A percentile compares a stretch with the other conserved stretches of the same genome.
Evolutionary conservation across 2,329 filamentous ascomycete genomes (phyloP).

Genomic region (Aspergillus japonicus): DNA sequence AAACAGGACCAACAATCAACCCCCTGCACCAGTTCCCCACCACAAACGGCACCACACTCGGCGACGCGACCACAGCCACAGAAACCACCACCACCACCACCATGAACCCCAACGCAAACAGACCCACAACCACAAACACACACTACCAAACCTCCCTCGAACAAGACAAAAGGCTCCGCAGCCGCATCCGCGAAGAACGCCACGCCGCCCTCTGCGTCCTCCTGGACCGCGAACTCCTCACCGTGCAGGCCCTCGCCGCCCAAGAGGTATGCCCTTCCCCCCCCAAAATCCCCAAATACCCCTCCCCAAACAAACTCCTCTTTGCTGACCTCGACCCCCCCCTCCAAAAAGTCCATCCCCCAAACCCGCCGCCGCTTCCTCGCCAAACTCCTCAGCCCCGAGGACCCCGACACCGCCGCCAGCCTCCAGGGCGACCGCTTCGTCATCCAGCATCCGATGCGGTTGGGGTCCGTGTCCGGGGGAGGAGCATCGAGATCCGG

Average conservation of each 20-base stretch:
- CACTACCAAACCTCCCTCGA: slow-evolving; percentile 18
- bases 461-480: neutral
- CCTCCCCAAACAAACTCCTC: no score
- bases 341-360: slow-evolving; percentile 35
- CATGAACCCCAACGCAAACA: no score
- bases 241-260: slow-evolving; percentile 40
- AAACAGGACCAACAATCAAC: no score
- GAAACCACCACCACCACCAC: no score
- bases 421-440: slow-evolving; percentile 31
- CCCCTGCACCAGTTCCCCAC: no score
- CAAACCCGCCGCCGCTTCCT: slow-evolving; percentile 39
- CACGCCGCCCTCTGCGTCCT: slow-evolving; percentile 41
- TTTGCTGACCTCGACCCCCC: neutral
- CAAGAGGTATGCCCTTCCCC: slow-evolving; percentile 31
- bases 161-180: slow-evolving; percentile 25
- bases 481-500: neutral
- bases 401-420: slow-evolving; percentile 26
- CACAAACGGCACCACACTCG: no score
- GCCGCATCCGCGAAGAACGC: slow-evolving; percentile 33
- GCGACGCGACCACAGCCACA: no score
- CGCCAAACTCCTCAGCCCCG: slow-evolving; percentile 34
- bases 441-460: slow-evolving; percentile 18
- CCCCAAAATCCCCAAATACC: neutral
- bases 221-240: slow-evolving; percentile 40
- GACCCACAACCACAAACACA: no score